These are phyloP conservation scores for Hygrocybe coccinea DNA, from an alignment of 768 basidiomycete genomes.

Conservation along the genomic window DNA sequence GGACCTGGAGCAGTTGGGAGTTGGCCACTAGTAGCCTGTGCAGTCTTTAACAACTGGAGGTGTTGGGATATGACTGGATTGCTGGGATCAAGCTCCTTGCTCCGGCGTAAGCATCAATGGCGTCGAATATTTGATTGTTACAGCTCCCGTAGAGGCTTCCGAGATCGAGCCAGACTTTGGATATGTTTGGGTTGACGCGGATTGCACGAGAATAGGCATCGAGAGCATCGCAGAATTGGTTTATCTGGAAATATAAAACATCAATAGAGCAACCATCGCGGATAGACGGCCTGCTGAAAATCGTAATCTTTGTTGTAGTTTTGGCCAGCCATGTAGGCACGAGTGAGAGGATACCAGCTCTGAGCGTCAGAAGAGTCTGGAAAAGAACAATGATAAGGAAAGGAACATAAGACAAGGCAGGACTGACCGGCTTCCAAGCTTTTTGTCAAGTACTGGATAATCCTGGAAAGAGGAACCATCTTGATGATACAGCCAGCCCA, in stretches of 20 bases:
- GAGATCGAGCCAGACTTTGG: constrained; percentile 94
- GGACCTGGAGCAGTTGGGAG: constrained; percentile 87
- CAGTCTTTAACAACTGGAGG: constrained; percentile 70
- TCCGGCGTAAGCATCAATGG: constrained; percentile 95
- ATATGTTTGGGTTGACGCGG: constrained; percentile 96
- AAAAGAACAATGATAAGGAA: constrained; percentile 7
- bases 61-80: constrained; percentile 82
- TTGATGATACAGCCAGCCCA: constrained; percentile 97
- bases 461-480: constrained; percentile 93
- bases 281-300: constrained; percentile 98
- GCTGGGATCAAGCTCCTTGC: constrained; percentile 89
- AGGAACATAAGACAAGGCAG: neutral
- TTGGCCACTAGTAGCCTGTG: constrained; percentile 68
- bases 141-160: constrained; percentile 96
- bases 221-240: constrained; percentile 97
- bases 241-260: constrained; percentile 98
- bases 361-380: constrained; percentile 92
- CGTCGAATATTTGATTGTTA: constrained; percentile 98
- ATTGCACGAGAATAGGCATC: constrained; percentile 99
- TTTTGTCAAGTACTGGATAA: constrained; percentile 90
- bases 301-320: constrained; percentile 99
- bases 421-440: constrained; percentile 86
- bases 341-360: constrained; percentile 97
- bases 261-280: constrained; percentile 98
- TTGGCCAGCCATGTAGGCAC: constrained; percentile 97